phyloP scores from a whole-genome alignment of 2,329 filamentous ascomycete species.

The Colletotrichum chlorophyti region DNA sequence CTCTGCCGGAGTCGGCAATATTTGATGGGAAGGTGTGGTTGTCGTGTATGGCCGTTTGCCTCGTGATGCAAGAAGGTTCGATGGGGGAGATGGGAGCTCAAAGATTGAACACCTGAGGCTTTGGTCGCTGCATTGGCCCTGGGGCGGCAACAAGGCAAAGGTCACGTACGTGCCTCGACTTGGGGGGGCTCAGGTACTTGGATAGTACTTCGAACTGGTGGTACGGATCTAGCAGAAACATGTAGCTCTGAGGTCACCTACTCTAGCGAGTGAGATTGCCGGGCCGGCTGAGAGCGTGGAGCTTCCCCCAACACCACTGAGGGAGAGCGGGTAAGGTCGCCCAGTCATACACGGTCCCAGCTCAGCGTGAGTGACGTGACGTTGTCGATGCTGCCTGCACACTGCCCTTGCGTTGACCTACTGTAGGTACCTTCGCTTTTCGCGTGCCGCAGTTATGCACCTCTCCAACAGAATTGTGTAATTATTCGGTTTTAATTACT shows the following conservation, averaged over 20 bases:
- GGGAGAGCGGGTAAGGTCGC: slow-evolving; percentile 9
- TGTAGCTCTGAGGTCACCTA: slow-evolving; percentile 32
- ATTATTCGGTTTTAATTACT: not conserved
- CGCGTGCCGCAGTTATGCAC: slow-evolving; percentile 9
- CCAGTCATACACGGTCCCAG: slow-evolving; percentile 19
- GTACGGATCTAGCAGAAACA: not conserved
- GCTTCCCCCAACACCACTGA: slow-evolving; percentile 1
- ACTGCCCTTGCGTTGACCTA: not conserved
- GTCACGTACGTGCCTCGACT: slow-evolving; percentile 17
- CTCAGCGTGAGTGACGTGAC: slow-evolving; percentile 41
- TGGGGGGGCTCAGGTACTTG: not conserved
- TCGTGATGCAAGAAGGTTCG: slow-evolving; percentile 40
- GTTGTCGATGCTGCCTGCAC: slow-evolving; percentile 44
- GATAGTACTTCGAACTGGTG: not conserved
- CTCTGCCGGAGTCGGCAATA: slow-evolving; percentile 6
- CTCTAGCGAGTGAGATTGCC: slow-evolving; percentile 23
- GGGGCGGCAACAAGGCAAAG: slow-evolving; percentile 8
- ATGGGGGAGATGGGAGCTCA: slow-evolving; percentile 35
- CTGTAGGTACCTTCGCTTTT: not conserved
- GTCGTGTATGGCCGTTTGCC: slow-evolving; percentile 24
- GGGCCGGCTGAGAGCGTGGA: slow-evolving; percentile 17
- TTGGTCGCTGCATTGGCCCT: slow-evolving; percentile 19
- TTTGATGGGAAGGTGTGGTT: slow-evolving; percentile 20
- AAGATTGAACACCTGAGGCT: slow-evolving; percentile 33
- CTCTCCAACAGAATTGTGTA: slow-evolving; percentile 12